Base-by-base conservation (phyloP, 352 stramenopile genomes). In the Phytophthora chlamydospora region DNA sequence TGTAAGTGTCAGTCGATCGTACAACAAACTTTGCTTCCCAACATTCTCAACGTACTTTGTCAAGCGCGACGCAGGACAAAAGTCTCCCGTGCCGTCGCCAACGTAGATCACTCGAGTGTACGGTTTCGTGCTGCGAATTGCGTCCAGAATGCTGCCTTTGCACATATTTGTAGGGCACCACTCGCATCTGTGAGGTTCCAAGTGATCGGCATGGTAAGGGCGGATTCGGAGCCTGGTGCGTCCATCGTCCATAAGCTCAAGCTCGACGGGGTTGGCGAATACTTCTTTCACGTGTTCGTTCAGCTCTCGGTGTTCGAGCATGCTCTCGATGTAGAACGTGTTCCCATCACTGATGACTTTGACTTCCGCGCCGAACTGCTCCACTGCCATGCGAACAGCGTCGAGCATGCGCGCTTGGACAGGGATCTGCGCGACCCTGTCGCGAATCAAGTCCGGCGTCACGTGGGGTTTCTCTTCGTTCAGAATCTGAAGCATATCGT, bases 101-200 rank as follows among this genome's bases (percentile, higher is more conserved):
- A 92, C 66, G 59, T 94, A 94, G 16, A 94, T 47, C 17, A 94
- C 70, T 13, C 73, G 68, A 6, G 76, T 48, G 48, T 77, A 89
- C 0, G 10, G 10, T 6, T 69, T 65, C 1, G 62, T 45, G 3
- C 27, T 49, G 13, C 70, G 77, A 61, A 94, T 78, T 0, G 57
- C 55, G n/a, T 91, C 78, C 34, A 94, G 50, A 14, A 92, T 89
- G 45, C 24, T 45, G 53, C 81, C 85, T 62, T 94, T 94, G 73
- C 85, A 94, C 80, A 91, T 90, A 59, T 92, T 90, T 17, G 68
- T 54, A 2, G 83, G 83, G n/a, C 85, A 94, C 46, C 68, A 62
- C 2, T 41, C 10, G 48, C 85, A 94, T 3, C 68, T 74, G 31
- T 89, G 83, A 0, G 78, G 76, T 36, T 67, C 40, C 10, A 75